Conservation (phyloP, 306 rosid species). For the Pueraria montana region DNA sequence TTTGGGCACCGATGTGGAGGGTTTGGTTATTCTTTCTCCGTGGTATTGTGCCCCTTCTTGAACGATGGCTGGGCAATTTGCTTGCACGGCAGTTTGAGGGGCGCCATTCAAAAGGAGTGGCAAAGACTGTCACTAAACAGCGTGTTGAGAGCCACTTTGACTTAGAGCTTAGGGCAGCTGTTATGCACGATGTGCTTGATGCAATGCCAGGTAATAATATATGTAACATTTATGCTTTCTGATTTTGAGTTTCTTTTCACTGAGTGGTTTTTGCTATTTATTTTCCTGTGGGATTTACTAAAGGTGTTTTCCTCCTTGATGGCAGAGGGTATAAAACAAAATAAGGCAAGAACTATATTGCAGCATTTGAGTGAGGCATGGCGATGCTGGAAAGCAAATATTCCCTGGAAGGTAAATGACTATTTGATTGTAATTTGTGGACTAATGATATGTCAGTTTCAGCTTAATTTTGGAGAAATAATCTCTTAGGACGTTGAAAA, state of each 20-base stretch:
- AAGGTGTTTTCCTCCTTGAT: constrained; percentile 11
- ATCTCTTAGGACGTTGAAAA: neutral
- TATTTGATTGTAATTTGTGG: neutral
- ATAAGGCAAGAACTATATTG: constrained; percentile 94
- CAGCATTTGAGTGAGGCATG: constrained; percentile 99
- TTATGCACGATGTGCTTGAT: constrained; percentile 99
- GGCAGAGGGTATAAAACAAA: constrained; percentile 98
- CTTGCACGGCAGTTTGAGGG: constrained; percentile 99
- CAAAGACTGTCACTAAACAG: constrained; percentile 98
- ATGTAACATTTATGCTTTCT: neutral
- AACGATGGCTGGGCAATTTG: constrained; percentile 96
- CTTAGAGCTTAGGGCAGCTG: constrained; percentile 99
- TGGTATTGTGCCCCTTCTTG: constrained; percentile 97
- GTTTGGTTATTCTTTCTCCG: constrained; percentile 99
- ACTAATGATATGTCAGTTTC: neutral
- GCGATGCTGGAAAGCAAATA: constrained; percentile 99
- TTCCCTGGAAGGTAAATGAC: constrained; percentile 91
- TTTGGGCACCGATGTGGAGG: constrained; percentile 99
- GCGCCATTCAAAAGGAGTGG: constrained; percentile 98
- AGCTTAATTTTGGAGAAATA: neutral
- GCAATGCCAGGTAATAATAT: constrained; percentile 88
- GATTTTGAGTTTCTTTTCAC: neutral
- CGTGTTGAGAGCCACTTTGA: constrained; percentile 99
- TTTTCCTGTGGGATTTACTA: constrained; percentile 8
- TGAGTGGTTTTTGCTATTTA: neutral